phyloP scores from a whole-genome alignment of 345 rosid genomes.

The Schrenkiella parvula region DNA sequence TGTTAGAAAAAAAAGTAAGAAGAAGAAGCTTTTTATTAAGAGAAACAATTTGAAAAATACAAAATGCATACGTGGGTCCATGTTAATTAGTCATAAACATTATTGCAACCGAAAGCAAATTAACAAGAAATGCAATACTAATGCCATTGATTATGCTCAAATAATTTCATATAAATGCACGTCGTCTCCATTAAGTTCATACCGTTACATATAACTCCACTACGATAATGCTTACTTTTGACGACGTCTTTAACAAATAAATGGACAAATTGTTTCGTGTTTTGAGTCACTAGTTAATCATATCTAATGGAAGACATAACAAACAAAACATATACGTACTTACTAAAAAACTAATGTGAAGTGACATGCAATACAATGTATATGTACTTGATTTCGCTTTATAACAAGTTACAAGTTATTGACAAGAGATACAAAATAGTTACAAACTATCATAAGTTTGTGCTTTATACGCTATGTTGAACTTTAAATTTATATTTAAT shows the following conservation, averaged over 20 bases:
- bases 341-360: background rate
- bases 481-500: too few relatives aligned
- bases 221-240: background rate
- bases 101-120: background rate
- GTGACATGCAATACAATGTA: background rate
- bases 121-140: background rate
- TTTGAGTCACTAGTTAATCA: background rate
- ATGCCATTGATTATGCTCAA: background rate
- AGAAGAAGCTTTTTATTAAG: background rate
- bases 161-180: background rate
- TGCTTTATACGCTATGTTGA: too few relatives aligned
- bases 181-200: constrained; percentile 1
- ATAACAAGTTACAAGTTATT: background rate
- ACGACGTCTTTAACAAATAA: constrained; percentile 9
- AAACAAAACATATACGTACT: background rate
- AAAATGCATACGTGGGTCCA: constrained; percentile 12
- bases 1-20: background rate
- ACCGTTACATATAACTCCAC: background rate
- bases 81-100: background rate
- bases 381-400: background rate
- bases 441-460: too few relatives aligned
- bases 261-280: background rate
- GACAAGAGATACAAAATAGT: background rate
- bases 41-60: background rate
- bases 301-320: background rate